Evolutionary conservation across 331 rosid genomes (phyloP).

Genomic region (Phaseolus coccineus): DNA sequence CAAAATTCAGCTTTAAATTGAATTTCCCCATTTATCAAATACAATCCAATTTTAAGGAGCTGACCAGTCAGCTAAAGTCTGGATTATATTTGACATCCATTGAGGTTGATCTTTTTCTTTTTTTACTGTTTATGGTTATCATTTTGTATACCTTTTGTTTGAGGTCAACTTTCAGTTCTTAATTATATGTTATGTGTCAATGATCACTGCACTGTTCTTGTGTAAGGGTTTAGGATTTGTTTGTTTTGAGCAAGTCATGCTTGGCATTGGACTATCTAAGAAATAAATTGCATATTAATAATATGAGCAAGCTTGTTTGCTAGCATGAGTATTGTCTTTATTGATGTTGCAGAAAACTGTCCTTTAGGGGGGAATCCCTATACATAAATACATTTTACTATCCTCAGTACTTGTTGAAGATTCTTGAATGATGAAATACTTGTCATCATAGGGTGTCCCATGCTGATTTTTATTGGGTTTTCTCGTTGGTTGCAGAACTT

Average conservation of each 20-base stretch:
- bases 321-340: constrained; percentile 4
- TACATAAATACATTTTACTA: constrained; percentile 19
- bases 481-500: constrained; percentile 65
- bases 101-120: constrained; percentile 65
- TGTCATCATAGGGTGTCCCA: constrained; percentile 28
- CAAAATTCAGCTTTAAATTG: constrained; percentile 73
- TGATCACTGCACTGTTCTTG: constrained; percentile 7
- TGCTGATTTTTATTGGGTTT: constrained; percentile 39
- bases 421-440: constrained; percentile 34
- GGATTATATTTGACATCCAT: constrained; percentile 69
- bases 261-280: constrained; percentile 15
- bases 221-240: constrained; percentile 3
- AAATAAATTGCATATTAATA: background rate
- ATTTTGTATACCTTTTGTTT: background rate
- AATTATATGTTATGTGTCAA: constrained; percentile 33
- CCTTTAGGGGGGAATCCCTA: background rate
- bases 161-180: constrained; percentile 38
- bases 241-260: constrained; percentile 19
- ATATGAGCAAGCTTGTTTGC: constrained; percentile 35
- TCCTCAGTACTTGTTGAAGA: constrained; percentile 6
- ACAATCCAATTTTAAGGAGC: constrained; percentile 62
- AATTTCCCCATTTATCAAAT: constrained; percentile 80
- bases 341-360: constrained; percentile 9
- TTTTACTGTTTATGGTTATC: constrained; percentile 9
- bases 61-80: constrained; percentile 71